These are phyloP conservation scores for Naumovozyma castellii DNA, from an alignment of 805 yeast genomes.

Conservation along the genomic window DNA sequence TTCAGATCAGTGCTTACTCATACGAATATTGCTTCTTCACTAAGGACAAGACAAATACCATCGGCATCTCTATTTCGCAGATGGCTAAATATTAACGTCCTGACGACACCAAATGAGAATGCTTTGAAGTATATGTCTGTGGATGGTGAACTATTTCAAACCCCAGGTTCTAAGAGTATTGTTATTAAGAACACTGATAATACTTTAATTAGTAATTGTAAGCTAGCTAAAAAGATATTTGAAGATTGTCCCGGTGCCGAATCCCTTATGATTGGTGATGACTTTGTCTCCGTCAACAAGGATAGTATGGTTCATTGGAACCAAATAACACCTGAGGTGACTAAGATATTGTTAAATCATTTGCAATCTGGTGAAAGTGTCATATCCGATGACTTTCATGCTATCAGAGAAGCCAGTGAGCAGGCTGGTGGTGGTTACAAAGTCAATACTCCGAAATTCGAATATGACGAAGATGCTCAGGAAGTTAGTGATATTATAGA, in stretches of 20 bases:
- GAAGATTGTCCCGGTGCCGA: conserved; percentile 43
- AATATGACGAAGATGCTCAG: conserved; percentile 49
- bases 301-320: conserved; percentile 62
- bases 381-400: conserved; percentile 20
- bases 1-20: not conserved
- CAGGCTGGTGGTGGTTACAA: conserved; percentile 30
- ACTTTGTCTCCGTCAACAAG: conserved; percentile 65
- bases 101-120: conserved; percentile 65
- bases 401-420: conserved; percentile 30
- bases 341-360: conserved; percentile 27
- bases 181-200: conserved; percentile 29
- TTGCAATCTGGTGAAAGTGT: conserved; percentile 24
- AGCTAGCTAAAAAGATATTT: conserved; percentile 52
- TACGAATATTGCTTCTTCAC: not conserved
- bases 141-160: conserved; percentile 29
- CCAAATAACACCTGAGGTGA: conserved; percentile 55
- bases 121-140: conserved; percentile 54
- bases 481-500: conserved; percentile 85
- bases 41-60: conserved; percentile 1
- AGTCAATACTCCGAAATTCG: conserved; percentile 23
- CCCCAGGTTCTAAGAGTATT: conserved; percentile 25
- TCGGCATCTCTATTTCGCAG: conserved; percentile 8
- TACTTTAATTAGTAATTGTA: conserved; percentile 38
- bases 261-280: conserved; percentile 64
- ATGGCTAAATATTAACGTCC: conserved; percentile 32